Evolutionary conservation across 176 grass and related monocot genomes (phyloP).

Genomic region (Oryza meyeriana): DNA sequence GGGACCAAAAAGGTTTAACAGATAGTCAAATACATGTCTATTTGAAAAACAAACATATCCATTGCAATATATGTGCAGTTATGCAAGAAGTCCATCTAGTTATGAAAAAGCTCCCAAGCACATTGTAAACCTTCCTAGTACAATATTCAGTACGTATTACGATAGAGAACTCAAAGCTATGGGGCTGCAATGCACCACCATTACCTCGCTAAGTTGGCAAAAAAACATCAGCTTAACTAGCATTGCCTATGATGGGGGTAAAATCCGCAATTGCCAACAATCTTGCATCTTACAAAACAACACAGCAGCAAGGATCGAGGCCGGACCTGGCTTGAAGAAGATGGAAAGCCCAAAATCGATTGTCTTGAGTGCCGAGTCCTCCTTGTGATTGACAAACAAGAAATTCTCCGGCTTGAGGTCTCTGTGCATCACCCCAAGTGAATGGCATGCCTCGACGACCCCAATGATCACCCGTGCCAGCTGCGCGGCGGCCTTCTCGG

Average conservation of each 20-base stretch:
- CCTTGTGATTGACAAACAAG: conserved; percentile 41
- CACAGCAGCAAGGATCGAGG: neutral
- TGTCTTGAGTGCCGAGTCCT: conserved; percentile 38
- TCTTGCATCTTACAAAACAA: neutral
- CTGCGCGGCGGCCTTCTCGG: conserved; percentile 44
- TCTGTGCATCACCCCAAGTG: conserved; percentile 50
- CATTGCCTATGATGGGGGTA: neutral
- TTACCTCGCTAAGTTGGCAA: neutral
- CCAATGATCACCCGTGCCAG: conserved; percentile 45
- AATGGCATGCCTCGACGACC: conserved; percentile 45
- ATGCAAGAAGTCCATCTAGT: neutral
- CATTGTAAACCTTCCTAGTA: neutral
- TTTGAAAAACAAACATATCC: neutral
- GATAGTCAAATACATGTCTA: neutral
- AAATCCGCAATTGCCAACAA: neutral
- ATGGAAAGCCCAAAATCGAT: conserved; percentile 58
- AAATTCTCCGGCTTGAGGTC: conserved; percentile 64
- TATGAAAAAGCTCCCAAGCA: neutral
- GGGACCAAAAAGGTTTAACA: neutral
- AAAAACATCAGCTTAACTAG: conserved; percentile 8
- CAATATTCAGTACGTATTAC: neutral
- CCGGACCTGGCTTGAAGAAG: conserved; percentile 56
- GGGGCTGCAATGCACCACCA: neutral
- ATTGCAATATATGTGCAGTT: neutral
- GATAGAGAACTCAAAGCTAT: neutral